phyloP scores from a whole-genome alignment of 2,329 filamentous ascomycete genomes.

The Calonectria pseudoreteaudii region DNA sequence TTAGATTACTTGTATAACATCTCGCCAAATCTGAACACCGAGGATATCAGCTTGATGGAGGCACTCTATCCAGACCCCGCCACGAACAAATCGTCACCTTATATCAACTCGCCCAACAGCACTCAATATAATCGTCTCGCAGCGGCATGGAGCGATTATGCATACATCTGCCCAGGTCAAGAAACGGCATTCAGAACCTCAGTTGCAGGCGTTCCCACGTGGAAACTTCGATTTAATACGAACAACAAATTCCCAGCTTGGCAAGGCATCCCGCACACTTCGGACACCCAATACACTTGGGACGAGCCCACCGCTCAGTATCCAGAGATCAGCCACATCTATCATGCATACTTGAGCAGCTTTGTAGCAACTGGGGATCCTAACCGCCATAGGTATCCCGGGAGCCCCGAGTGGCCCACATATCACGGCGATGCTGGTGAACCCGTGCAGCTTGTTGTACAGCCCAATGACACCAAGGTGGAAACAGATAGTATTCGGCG shows the following conservation, averaged over 20 bases:
- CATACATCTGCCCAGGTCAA: constrained; percentile 57
- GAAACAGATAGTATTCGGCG: constrained; percentile 49
- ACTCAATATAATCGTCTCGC: constrained; percentile 58
- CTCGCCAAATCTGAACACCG: constrained; percentile 43
- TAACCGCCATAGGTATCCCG: constrained; percentile 40
- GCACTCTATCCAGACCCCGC: constrained; percentile 52
- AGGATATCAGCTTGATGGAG: constrained; percentile 45
- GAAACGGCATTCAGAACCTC: constrained; percentile 56
- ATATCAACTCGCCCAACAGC: constrained; percentile 52
- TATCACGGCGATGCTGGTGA: constrained; percentile 21
- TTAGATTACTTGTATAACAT: constrained; percentile 51
- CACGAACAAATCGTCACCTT: constrained; percentile 48
- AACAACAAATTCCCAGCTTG: constrained; percentile 48
- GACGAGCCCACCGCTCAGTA: constrained; percentile 49
- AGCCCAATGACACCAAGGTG: constrained; percentile 45
- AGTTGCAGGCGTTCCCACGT: constrained; percentile 46
- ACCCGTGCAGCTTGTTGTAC: constrained; percentile 47
- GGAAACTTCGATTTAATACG: constrained; percentile 54
- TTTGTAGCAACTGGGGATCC: constrained; percentile 52
- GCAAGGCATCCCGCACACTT: constrained; percentile 52
- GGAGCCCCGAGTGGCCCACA: constrained; percentile 33
- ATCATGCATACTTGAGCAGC: constrained; percentile 52
- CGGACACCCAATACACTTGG: constrained; percentile 52
- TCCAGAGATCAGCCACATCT: constrained; percentile 50
- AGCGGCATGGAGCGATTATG: constrained; percentile 58